Conservation (phyloP, 1,139 yeast genomes). For the Keqinozyma sinolaborantium region DNA sequence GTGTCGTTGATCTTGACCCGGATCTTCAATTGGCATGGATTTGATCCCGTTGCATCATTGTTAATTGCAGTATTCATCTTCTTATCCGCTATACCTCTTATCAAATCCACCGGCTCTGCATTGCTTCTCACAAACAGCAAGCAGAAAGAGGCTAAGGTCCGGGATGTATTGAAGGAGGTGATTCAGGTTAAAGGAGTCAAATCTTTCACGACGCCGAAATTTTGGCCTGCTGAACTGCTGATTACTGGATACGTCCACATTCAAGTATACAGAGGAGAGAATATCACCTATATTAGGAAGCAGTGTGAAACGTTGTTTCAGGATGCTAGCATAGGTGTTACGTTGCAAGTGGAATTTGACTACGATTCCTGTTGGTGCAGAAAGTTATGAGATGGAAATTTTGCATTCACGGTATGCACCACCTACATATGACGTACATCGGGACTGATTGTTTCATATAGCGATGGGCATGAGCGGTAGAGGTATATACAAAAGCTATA, state of each 20-base stretch:
- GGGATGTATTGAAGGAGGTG: constrained; percentile 65
- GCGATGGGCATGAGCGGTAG: too few relatives aligned
- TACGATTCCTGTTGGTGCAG: constrained; percentile 62
- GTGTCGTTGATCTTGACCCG: constrained; percentile 72
- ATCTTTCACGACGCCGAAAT: constrained; percentile 83
- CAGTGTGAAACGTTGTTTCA: constrained; percentile 51
- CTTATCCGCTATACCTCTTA: constrained; percentile 76
- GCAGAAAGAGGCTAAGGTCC: constrained; percentile 53
- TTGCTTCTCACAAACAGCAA: constrained; percentile 60
- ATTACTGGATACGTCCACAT: constrained; percentile 64
- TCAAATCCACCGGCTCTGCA: constrained; percentile 75
- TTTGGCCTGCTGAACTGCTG: constrained; percentile 67
- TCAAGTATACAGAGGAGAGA: constrained; percentile 67
- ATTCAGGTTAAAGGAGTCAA: constrained; percentile 73
- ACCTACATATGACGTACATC: too few relatives aligned
- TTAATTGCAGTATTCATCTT: constrained; percentile 81
- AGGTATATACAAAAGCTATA: too few relatives aligned
- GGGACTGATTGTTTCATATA: too few relatives aligned
- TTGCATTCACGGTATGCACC: too few relatives aligned
- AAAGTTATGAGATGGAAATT: too few relatives aligned
- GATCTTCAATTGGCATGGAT: constrained; percentile 56
- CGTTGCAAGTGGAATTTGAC: constrained; percentile 60
- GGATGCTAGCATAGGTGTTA: constrained; percentile 37
- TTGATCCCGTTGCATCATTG: constrained; percentile 90
- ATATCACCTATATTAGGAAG: constrained; percentile 55